Percentiles rank a stretch among this genome's conserved stretches.
phyloP scores from a whole-genome alignment of 169 alveolate species.

The Toxoplasma gondii region DNA sequence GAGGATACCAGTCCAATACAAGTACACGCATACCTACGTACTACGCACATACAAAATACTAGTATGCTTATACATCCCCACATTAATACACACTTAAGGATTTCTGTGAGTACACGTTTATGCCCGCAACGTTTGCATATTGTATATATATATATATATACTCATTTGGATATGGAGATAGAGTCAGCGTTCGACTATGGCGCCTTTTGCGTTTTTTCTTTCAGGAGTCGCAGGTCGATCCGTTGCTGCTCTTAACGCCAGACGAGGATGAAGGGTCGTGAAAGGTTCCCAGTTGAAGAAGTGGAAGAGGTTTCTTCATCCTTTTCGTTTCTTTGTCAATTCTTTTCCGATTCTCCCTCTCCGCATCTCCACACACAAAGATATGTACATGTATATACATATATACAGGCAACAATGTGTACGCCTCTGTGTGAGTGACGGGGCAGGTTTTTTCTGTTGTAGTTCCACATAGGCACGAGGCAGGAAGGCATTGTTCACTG shows the following conservation, averaged over 20 bases:
- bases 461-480: no score
- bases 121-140: no score
- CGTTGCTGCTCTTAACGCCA: not conserved
- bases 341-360: not conserved
- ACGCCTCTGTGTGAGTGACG: no score
- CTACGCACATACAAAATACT: not conserved
- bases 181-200: no score
- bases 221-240: conserved; percentile 18
- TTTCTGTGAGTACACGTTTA: no score
- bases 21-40: not conserved
- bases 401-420: no score
- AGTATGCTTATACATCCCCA: not conserved
- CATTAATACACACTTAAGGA: no score
- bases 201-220: not conserved
- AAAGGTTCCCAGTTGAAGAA: not conserved
- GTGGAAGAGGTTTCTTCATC: not conserved
- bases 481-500: no score
- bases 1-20: no score
- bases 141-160: not conserved
- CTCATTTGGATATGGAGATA: not conserved
- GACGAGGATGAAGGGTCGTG: not conserved
- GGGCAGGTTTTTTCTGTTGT: not conserved
- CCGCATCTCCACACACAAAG: not conserved
- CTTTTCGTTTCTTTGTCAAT: not conserved
- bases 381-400: no score